Evolutionary conservation across 805 yeast species (phyloP).

Genomic region (Metahyphopichia silvanorum): DNA sequence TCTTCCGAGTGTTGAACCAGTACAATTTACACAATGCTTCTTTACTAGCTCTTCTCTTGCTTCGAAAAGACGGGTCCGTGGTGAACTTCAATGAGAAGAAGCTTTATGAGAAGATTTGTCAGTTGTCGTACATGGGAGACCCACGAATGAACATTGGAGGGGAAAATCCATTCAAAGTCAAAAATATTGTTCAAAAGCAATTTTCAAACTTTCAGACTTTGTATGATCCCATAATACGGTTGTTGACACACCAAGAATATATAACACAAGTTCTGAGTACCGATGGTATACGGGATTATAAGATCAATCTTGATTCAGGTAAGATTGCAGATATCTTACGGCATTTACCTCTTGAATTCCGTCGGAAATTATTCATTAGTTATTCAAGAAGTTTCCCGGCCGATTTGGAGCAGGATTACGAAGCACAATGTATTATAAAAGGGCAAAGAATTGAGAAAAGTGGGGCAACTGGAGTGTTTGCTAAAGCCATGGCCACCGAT

Average conservation of each 20-base stretch:
- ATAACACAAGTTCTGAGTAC: neutral
- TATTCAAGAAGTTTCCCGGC: conserved; percentile 14
- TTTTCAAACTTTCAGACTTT: conserved; percentile 62
- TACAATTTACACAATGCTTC: conserved; percentile 77
- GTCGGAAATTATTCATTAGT: conserved; percentile 32
- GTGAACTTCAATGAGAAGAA: conserved; percentile 57
- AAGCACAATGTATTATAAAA: conserved; percentile 19
- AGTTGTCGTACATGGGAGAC: conserved; percentile 86
- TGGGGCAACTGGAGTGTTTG: conserved; percentile 20
- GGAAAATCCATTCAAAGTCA: conserved; percentile 86
- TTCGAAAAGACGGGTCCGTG: conserved; percentile 31
- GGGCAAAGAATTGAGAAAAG: neutral
- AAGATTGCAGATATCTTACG: conserved; percentile 26
- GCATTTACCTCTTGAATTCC: conserved; percentile 49
- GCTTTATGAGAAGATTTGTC: conserved; percentile 73
- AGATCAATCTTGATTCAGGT: neutral
- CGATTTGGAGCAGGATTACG: conserved; percentile 23
- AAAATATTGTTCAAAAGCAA: conserved; percentile 82
- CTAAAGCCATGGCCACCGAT: conserved; percentile 43
- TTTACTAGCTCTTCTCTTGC: conserved; percentile 57
- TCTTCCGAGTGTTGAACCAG: conserved; percentile 66
- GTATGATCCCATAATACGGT: conserved; percentile 62
- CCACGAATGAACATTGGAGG: conserved; percentile 82
- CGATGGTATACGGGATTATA: neutral
- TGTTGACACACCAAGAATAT: conserved; percentile 27